Base-by-base conservation (phyloP, 2,329 filamentous ascomycete genomes). In the Cercospora nicotianae region DNA sequence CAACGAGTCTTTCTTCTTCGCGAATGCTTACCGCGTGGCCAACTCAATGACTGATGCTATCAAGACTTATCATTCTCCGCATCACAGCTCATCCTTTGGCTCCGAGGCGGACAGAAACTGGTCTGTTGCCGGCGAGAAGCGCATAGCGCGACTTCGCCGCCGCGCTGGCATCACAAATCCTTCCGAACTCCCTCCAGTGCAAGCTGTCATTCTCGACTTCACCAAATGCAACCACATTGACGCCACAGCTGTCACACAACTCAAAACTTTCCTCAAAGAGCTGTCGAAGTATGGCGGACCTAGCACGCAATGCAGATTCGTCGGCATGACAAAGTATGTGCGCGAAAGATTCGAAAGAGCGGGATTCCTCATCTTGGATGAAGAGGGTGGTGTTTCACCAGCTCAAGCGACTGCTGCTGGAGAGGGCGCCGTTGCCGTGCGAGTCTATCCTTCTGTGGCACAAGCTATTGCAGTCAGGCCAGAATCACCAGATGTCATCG, bases 1-100 rank as follows among this genome's bases (percentile, higher is more conserved):
- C 76, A 83, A 81, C 39, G 85, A 87, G 66, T 83, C 85, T 1
- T 78, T 89, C 39, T 85, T 89, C 77, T 90, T 89, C 79, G 85
- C 83, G 69, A 89, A 90, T 73, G 86, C 87, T 2, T 85, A 86
- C 65, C 79, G 83, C 48, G 77, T 84, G 67, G 87, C 86, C 59
- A 80, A 76, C 2, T 77, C 79, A 7, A 82, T 86, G 18, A 77
- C 87, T 16, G 85, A 88, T 69, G 78, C 79, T 1, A 75, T 87
- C 42, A 82, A 86, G 69, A 84, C 82, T 0, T 79, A 80, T 68
- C 81, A 83, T 68, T 77, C 81, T 0, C 79, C 80, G 0, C 73
- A 78, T 3, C 80, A 81, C 67, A 77, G 79, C 58, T 76, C 79
- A 5, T 75, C 77, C 0, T 75, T 78, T 31, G 77, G 77, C 18